Percentiles rank a stretch among this genome's conserved stretches.
These are phyloP conservation scores for Pythium utonaiense DNA, from an alignment of 352 stramenopile genomes.

Conservation along the genomic window DNA sequence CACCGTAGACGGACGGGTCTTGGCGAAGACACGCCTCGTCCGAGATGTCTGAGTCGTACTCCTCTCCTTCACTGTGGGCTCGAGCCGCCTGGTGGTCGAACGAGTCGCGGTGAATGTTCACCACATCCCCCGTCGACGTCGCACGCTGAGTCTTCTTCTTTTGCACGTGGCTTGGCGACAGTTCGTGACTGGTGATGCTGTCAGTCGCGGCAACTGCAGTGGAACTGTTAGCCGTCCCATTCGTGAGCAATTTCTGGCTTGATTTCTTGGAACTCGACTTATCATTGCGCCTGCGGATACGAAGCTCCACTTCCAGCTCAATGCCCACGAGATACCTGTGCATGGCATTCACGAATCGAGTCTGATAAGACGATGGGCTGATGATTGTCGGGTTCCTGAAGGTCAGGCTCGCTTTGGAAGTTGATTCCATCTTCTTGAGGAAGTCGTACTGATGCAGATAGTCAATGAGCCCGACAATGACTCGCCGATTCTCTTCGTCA, in stretches of 20 bases:
- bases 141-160: slow-evolving; percentile 6
- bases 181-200: no score
- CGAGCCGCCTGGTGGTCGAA: slow-evolving; percentile 15
- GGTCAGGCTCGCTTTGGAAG: slow-evolving; percentile 77
- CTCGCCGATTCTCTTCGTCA: slow-evolving; percentile 68
- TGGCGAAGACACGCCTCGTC: slow-evolving; percentile 18
- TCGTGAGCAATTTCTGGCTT: neutral
- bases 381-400: slow-evolving; percentile 85
- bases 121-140: slow-evolving; percentile 10
- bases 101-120: neutral
- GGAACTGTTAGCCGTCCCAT: neutral
- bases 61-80: slow-evolving; percentile 29
- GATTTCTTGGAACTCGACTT: slow-evolving; percentile 5
- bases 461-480: slow-evolving; percentile 80
- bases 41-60: slow-evolving; percentile 19
- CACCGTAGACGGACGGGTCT: slow-evolving; percentile 10
- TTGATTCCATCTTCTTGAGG: slow-evolving; percentile 89
- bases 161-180: neutral
- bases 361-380: slow-evolving; percentile 72
- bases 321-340: slow-evolving; percentile 80
- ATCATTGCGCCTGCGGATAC: slow-evolving; percentile 47
- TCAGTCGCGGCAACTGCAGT: no score
- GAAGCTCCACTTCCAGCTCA: slow-evolving; percentile 66
- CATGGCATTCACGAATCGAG: slow-evolving; percentile 82
- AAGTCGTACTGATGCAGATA: slow-evolving; percentile 89